phyloP scores from a whole-genome alignment of 108 stramenopile genomes.

The Licmophora abbreviata region DNA sequence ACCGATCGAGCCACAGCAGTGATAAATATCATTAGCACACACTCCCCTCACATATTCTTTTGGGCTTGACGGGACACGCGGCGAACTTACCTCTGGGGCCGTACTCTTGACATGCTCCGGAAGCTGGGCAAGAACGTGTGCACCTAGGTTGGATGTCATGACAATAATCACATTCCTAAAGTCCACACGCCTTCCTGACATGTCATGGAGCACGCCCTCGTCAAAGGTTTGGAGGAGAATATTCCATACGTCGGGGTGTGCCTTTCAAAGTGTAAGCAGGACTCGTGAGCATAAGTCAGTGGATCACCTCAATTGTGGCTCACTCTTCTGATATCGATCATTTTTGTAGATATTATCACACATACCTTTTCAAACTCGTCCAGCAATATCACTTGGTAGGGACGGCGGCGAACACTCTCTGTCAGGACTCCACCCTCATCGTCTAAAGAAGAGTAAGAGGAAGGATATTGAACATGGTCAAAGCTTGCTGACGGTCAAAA shows the following conservation, averaged over 20 bases:
- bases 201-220: slow-evolving; percentile 72
- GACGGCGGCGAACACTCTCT: slow-evolving; percentile 66
- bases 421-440: slow-evolving; percentile 77
- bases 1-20: no score
- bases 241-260: slow-evolving; percentile 76
- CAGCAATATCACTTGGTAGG: slow-evolving; percentile 77
- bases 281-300: slow-evolving; percentile 46
- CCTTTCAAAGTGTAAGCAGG: slow-evolving; percentile 42
- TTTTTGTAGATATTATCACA: no score
- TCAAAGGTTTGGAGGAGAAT: slow-evolving; percentile 77
- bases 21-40: no score
- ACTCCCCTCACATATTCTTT: no score
- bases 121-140: slow-evolving; percentile 49
- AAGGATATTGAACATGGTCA: slow-evolving; percentile 18
- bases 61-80: background rate
- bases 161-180: slow-evolving; percentile 72
- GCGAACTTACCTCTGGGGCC: slow-evolving; percentile 42
- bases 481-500: background rate
- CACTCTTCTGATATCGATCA: no score
- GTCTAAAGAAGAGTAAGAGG: no score
- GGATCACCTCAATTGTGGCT: slow-evolving; percentile 1
- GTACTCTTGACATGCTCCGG: slow-evolving; percentile 43
- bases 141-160: slow-evolving; percentile 82
- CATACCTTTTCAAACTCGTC: slow-evolving; percentile 76
- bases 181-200: slow-evolving; percentile 63